Conservation (phyloP, 257 asterid species). For the Cordia subcordata region DNA sequence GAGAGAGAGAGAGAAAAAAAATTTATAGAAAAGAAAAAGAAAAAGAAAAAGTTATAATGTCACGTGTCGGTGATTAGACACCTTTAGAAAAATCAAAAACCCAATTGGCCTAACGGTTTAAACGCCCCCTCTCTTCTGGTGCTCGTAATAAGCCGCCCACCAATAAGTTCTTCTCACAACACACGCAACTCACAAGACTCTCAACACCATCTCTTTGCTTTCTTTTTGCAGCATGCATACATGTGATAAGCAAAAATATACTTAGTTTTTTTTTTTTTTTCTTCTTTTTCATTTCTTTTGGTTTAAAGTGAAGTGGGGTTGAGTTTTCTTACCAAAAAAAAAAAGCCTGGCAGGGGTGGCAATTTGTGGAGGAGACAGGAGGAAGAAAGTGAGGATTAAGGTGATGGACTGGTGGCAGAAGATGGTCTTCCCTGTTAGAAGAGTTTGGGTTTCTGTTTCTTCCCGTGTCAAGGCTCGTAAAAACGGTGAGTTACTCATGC, state of each 20-base stretch:
- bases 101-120: not conserved
- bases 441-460: conserved; percentile 63
- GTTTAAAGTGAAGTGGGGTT: no score
- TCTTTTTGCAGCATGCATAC: not conserved
- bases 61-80: not conserved
- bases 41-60: no score
- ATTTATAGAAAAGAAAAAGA: no score
- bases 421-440: conserved; percentile 71
- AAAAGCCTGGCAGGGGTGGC: conserved; percentile 69
- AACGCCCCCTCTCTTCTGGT: not conserved
- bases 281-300: no score
- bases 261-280: no score
- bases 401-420: conserved; percentile 74
- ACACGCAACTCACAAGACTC: not conserved
- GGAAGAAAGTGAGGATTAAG: conserved; percentile 50
- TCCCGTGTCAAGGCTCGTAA: conserved; percentile 61
- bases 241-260: not conserved
- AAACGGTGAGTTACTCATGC: conserved; percentile 43
- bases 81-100: not conserved
- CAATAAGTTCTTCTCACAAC: no score
- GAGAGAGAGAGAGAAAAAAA: no score
- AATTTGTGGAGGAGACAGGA: conserved; percentile 40
- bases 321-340: no score
- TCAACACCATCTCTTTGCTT: not conserved
- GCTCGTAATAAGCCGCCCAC: no score